Conservation (phyloP, 169 alveolate species). For the Eimeria sp. region DNA sequence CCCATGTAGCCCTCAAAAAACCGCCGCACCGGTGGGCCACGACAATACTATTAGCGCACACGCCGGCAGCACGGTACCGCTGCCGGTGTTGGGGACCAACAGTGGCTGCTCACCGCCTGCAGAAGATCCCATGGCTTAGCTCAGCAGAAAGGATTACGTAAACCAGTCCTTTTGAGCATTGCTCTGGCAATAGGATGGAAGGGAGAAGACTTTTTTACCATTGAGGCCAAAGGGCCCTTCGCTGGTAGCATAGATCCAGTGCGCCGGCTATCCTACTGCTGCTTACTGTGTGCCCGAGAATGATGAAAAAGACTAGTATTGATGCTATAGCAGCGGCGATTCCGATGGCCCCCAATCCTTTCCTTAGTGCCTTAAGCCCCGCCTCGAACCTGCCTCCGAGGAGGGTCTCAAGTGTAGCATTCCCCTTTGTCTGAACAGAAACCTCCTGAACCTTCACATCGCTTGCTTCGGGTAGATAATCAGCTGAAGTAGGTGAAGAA, state of each 20-base stretch:
- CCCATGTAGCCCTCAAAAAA: neutral
- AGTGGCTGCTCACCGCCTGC: slow-evolving; percentile 11
- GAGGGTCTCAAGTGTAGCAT: neutral
- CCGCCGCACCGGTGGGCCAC: neutral
- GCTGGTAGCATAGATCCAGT: neutral
- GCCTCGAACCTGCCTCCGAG: neutral
- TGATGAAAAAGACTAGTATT: neutral
- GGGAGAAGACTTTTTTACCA: neutral
- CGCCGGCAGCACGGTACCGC: neutral
- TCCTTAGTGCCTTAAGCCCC: neutral
- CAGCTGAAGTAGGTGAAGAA: neutral
- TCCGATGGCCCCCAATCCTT: neutral
- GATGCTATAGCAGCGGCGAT: neutral
- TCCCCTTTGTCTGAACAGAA: neutral
- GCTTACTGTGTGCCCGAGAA: neutral
- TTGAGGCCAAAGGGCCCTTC: neutral
- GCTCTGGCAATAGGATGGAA: neutral
- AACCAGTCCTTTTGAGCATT: neutral
- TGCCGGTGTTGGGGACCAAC: neutral
- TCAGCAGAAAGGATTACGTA: neutral
- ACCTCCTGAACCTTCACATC: neutral
- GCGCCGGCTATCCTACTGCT: neutral
- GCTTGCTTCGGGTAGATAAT: neutral
- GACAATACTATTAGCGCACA: neutral
- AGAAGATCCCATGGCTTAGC: neutral